These are phyloP conservation scores for Candolleomyces eurysporus DNA, from an alignment of 768 basidiomycete species.

Conservation along the genomic window DNA sequence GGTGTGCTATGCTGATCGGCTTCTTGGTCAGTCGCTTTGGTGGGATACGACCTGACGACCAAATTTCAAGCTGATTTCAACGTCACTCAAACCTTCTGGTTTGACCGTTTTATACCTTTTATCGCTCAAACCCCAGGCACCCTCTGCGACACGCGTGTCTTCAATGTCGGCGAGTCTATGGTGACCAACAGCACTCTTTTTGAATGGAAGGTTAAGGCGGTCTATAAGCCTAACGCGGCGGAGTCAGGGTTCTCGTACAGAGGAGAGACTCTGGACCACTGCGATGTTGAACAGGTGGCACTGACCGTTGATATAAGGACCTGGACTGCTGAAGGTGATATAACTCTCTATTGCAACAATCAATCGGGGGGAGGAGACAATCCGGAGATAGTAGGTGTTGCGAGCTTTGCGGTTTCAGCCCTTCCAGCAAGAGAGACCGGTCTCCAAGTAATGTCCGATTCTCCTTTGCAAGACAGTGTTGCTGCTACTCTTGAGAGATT, in stretches of 20 bases:
- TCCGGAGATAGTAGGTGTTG: background rate
- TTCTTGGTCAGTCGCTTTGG: constrained; percentile 14
- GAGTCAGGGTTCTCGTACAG: constrained; percentile 17
- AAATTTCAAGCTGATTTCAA: constrained; percentile 19
- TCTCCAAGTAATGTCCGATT: constrained; percentile 12
- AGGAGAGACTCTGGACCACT: constrained; percentile 18
- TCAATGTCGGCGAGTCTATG: constrained; percentile 19
- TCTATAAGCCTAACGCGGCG: constrained; percentile 16
- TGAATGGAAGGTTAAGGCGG: constrained; percentile 16
- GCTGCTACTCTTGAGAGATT: background rate
- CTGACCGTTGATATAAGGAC: constrained; percentile 15
- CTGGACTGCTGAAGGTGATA: constrained; percentile 16
- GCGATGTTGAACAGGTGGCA: constrained; percentile 17
- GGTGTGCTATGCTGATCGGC: too few relatives aligned
- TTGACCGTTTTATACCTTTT: constrained; percentile 13
- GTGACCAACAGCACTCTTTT: constrained; percentile 21
- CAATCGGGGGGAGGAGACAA: constrained; percentile 2
- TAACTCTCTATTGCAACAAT: constrained; percentile 12
- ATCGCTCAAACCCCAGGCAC: constrained; percentile 11
- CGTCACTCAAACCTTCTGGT: constrained; percentile 18
- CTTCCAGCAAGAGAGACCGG: constrained; percentile 15
- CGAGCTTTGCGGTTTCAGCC: constrained; percentile 14
- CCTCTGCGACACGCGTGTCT: constrained; percentile 18
- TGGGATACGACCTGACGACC: constrained; percentile 22
- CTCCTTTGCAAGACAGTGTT: background rate